These are phyloP conservation scores for Acorus calamus DNA, from an alignment of 106 monocot genomes.

Conservation along the genomic window DNA sequence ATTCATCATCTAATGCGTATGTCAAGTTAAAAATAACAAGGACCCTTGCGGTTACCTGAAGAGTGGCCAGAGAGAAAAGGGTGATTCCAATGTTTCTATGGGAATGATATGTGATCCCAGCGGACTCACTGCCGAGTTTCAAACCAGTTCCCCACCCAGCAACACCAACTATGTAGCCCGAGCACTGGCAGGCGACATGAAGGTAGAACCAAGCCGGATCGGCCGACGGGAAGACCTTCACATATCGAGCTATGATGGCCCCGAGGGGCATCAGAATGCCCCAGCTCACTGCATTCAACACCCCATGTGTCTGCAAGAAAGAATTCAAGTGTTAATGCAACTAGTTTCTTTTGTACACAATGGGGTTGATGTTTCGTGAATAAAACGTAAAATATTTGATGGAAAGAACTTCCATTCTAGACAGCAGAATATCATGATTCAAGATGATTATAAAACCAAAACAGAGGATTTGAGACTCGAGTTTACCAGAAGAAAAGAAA, in stretches of 20 bases:
- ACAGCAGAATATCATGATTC: no score
- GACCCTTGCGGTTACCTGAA: conserved; percentile 40
- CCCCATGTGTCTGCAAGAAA: conserved; percentile 64
- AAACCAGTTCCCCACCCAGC: conserved; percentile 90
- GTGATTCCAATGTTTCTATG: conserved; percentile 69
- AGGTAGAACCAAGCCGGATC: conserved; percentile 97
- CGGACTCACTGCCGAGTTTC: conserved; percentile 76
- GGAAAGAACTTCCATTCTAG: no score
- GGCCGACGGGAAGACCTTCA: conserved; percentile 57
- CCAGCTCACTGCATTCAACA: conserved; percentile 81
- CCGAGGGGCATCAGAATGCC: conserved; percentile 81
- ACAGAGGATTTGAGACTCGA: no score
- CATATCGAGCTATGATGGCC: conserved; percentile 64
- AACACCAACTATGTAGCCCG: conserved; percentile 76
- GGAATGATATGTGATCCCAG: conserved; percentile 31
- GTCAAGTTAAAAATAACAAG: not conserved
- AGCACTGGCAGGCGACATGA: conserved; percentile 67
- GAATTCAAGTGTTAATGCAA: not conserved
- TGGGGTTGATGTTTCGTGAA: no score
- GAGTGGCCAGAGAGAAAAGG: conserved; percentile 82
- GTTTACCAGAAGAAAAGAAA: no score
- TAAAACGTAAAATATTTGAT: no score
- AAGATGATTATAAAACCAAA: no score
- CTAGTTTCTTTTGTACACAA: no score
- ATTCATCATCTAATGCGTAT: no score